phyloP scores from a whole-genome alignment of 2,329 filamentous ascomycete genomes.

The Fusarium nurragi region DNA sequence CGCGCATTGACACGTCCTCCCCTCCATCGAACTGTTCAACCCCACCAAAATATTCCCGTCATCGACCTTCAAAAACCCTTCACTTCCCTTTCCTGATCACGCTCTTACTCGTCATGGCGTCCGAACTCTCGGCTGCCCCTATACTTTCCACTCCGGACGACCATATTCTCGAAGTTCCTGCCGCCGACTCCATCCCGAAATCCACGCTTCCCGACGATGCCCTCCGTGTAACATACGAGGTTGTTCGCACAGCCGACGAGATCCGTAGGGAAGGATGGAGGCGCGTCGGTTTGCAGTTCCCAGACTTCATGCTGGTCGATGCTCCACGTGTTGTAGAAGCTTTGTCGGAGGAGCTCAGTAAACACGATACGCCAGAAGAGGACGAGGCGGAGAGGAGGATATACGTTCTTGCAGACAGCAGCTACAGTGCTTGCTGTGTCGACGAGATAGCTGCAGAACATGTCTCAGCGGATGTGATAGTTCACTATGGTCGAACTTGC shows the following conservation, averaged over 20 bases:
- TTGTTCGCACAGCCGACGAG: constrained; percentile 79
- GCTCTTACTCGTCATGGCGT: constrained; percentile 51
- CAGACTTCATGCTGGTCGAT: constrained; percentile 90
- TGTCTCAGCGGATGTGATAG: constrained; percentile 86
- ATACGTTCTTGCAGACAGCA: constrained; percentile 93
- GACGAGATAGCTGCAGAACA: constrained; percentile 98
- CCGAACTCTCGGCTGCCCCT: constrained; percentile 62
- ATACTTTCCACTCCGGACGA: constrained; percentile 73
- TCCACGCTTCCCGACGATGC: constrained; percentile 68
- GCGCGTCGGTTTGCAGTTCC: constrained; percentile 91
- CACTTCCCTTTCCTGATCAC: not conserved
- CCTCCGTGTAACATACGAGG: constrained; percentile 82
- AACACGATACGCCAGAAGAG: constrained; percentile 17
- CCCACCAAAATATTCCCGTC: constrained; percentile 38
- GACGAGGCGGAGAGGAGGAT: constrained; percentile 55
- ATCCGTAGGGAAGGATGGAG: constrained; percentile 77
- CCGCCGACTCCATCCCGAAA: constrained; percentile 48
- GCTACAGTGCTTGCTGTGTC: constrained; percentile 96
- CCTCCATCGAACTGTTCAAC: constrained; percentile 25
- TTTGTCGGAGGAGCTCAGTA: constrained; percentile 45
- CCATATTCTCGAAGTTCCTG: constrained; percentile 63
- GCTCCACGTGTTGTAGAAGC: constrained; percentile 80
- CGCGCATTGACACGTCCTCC: constrained; percentile 45
- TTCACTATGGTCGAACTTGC: constrained; percentile 94
- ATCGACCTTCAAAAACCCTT: constrained; percentile 16